Conservation (phyloP, 805 yeast species). For the Wickerhamomyces rabaulensis region DNA sequence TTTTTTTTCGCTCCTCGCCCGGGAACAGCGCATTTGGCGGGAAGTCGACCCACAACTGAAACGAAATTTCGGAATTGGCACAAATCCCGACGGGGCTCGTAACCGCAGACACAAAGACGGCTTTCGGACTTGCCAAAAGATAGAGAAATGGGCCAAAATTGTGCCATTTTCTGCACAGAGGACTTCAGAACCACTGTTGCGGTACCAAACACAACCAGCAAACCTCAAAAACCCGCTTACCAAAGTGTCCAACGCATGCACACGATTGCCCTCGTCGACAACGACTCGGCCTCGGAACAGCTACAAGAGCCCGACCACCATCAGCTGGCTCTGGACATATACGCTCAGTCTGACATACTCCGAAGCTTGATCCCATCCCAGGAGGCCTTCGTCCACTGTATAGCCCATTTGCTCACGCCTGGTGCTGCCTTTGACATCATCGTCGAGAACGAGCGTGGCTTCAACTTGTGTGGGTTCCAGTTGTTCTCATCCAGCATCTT, state of each 20-base stretch:
- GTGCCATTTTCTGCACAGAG: too few relatives aligned
- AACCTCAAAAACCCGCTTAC: too few relatives aligned
- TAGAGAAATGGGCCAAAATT: too few relatives aligned
- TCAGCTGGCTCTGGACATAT: not conserved
- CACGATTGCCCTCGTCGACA: not conserved
- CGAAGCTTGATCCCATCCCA: constrained; percentile 2
- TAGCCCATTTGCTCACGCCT: not conserved
- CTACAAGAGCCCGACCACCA: not conserved
- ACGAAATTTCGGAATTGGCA: too few relatives aligned
- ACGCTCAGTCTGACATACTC: not conserved
- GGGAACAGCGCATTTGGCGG: too few relatives aligned
- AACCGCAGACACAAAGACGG: too few relatives aligned
- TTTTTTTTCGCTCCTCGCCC: too few relatives aligned
- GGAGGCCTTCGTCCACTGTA: not conserved
- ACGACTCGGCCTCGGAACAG: not conserved
- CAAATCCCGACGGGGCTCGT: too few relatives aligned
- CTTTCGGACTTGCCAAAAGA: too few relatives aligned
- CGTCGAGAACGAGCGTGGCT: constrained; percentile 52
- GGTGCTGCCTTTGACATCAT: constrained; percentile 31
- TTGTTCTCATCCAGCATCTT: constrained; percentile 42
- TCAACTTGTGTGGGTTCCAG: constrained; percentile 47
- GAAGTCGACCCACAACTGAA: too few relatives aligned
- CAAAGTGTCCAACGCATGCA: not conserved
- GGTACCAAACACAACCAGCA: too few relatives aligned
- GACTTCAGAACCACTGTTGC: too few relatives aligned